Base-by-base conservation (phyloP, 345 rosid genomes). In the Brassica nigra region DNA sequence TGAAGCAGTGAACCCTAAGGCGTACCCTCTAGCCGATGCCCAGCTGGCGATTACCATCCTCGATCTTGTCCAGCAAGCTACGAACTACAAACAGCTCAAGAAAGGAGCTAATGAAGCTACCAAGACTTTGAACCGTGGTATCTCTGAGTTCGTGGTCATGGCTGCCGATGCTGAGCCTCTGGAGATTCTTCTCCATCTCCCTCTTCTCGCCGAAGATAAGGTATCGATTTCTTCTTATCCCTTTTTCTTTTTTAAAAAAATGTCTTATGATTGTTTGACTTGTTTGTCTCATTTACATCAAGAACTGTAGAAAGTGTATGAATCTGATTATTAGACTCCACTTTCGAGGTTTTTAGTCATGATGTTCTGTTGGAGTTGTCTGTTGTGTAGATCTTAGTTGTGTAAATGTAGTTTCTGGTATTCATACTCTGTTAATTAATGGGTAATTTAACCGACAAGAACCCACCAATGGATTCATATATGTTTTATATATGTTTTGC, bases 41-140 rank as follows among this genome's bases (percentile, higher is more conserved):
- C 88, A 92, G 85, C 82, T 95, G 33, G 66, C 90, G 0, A 86
- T 87, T 28, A 90, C 95, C 2, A 94, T 94, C 23, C 82, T 92
- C 28, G 97, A 94, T 84, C 97, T 94, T 39, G 92, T 94, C 68
- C 95, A 92, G 72, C 97, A 94, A 85, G 98, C 97, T 23, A 89
- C 93, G 34, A 92, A 90, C 67, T 94, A 92, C 92, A 94, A 92
- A 86, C 98, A 94, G 87, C 95, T 94, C 23, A 94, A 92, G 80
- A 94, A 92, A 75, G 95, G 98, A 4, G 97, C 97, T 12, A 94
- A 92, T 80, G 97, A 92, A 90, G 97, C 97, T 31, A 92, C 98
- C 2, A 94, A 94, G 89, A 92, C 97, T 1, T 85, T 95, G 70
- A 95, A 95, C 76, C 90, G 99, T 79, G 97, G 99, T 33, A 92